Base-by-base conservation (phyloP, 2,329 filamentous ascomycete genomes). In the Xylaria sp. region DNA sequence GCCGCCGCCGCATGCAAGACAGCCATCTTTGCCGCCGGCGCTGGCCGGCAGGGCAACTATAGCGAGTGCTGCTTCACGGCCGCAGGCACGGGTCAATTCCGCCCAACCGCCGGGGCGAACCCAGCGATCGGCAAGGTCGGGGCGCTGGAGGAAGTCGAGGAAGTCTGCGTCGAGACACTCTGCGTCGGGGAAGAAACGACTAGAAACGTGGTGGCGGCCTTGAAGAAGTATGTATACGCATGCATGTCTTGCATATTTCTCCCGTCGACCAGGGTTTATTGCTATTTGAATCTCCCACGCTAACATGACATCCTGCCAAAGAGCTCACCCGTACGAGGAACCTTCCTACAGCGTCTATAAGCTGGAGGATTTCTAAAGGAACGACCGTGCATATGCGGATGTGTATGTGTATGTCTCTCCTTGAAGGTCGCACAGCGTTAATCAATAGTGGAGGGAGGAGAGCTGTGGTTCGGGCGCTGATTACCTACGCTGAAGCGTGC, bases 11-110 rank as follows among this genome's bases (percentile, higher is more conserved):
- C 80, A 12, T 86, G 85, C 77, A 89, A 89, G 76, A 65, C 79
- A 0, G 87, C 87, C 67, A 81, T 89, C 72, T 88, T 89, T 75
- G 80, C 80, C n/a, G 85, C 85, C 17, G 86, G 87, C n/a, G 87
- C 86, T 2, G 87, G 87, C 30, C 79, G 82, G 11, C 74, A 81
- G 0, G 84, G 84, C n/a, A 83, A 82, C 72, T 89, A 89, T 74
- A 86, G 84, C 27, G 85, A 89, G 72, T 85, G 82, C 75, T 84
- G 83, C 77, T 89, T 82, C 81, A 80, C 81, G 2, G 78, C 80
- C 0, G 70, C 79, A 3, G 91, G 90, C 4, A 87, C 81, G 0
- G 89, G 89, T 0, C 90, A 92, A 74, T 93, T 92, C 77, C 85
- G 87, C 0, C 90, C 90, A 0, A 88, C 87, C 0, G 82, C 83